Evolutionary conservation across 2,329 filamentous ascomycete genomes (phyloP), one percentile per base, ranked within the genome.

Genomic region (Mycosphaerella sp.): DNA sequence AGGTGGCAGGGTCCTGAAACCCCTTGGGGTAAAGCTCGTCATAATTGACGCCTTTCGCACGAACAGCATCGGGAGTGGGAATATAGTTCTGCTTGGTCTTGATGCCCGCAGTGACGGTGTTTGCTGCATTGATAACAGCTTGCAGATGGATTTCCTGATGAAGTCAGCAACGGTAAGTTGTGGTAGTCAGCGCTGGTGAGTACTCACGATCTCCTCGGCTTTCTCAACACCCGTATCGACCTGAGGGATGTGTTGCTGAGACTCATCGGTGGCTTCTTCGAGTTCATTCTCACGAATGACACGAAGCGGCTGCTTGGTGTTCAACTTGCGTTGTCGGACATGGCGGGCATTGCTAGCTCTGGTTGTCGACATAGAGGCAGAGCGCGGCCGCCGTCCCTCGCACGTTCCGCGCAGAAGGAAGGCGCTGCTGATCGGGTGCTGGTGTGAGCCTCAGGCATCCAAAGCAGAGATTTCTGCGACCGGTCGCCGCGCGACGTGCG

Each of bases 161-260:
- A 41, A 61, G 47, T 66, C 39, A 64, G 60, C 50, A 36, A 52
- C 40, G 50, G 39, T 35, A 21, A 32, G 25, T 50, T 41, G 35
- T 32, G 34, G 16, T 27, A 32, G 32, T 34, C 35, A 56, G 57
- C 48, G 13, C 28, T 32, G 35, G 50, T 49, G 27, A 52, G 17
- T 44, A 87, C 89, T 82, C 73, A 96, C 93, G 75, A 91, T 91
- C 81, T 97, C 90, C 74, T 98, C 93, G 59, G 84, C 87, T 70
- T 95, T 90, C 73, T 98, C 93, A 64, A 98, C 93, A 72, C 93
- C 93, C 61, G 90, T 96, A 68, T 93, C 89, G 68, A 96, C 89
- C 66, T 85, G 88, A 74, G 78, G 82, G 76, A 81, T 87, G 69
- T 86, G 85, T 62, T 86, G 86, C 68, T 91, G 84, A 64, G 87